These are phyloP conservation scores for Glebionis coronaria DNA, from an alignment of 129 eudicot genomes.

Conservation along the genomic window DNA sequence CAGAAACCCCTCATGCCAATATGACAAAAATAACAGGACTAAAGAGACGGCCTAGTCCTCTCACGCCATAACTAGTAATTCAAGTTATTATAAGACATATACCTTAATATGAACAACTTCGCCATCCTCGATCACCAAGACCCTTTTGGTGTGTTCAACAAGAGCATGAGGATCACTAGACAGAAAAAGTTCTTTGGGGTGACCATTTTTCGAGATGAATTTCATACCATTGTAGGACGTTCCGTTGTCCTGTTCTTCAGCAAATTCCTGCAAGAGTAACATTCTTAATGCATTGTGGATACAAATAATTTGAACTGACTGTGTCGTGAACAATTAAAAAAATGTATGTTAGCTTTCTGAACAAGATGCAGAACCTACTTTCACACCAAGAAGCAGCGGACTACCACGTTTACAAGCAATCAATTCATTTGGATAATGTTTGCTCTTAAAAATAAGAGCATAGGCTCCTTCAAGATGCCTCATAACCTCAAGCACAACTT, in stretches of 20 bases:
- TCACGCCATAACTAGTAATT: neutral
- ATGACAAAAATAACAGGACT: too few species aligned
- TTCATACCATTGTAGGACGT: conserved; percentile 63
- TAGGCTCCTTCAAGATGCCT: conserved; percentile 99
- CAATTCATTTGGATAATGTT: conserved; percentile 95
- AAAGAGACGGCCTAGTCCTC: too few species aligned
- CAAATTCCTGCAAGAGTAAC: conserved; percentile 50
- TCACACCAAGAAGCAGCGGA: conserved; percentile 94
- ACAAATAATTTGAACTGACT: neutral
- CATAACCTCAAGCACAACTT: conserved; percentile 97
- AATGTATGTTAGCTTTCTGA: neutral
- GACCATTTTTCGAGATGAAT: conserved; percentile 58
- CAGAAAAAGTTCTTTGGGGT: conserved; percentile 82
- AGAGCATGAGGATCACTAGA: conserved; percentile 95
- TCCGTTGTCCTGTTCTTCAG: conserved; percentile 45
- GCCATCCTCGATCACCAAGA: conserved; percentile 88
- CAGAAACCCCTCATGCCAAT: too few species aligned
- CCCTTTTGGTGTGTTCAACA: conserved; percentile 94
- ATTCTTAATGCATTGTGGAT: conserved; percentile 3
- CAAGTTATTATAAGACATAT: conserved; percentile 16
- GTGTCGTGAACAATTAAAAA: neutral
- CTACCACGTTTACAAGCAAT: conserved; percentile 99
- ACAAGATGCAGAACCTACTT: conserved; percentile 49
- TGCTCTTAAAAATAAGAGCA: conserved; percentile 93
- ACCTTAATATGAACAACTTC: conserved; percentile 95